Evolutionary conservation across 1,284 basidiomycete genomes (phyloP).

Genomic region (Moniliella sp.): DNA sequence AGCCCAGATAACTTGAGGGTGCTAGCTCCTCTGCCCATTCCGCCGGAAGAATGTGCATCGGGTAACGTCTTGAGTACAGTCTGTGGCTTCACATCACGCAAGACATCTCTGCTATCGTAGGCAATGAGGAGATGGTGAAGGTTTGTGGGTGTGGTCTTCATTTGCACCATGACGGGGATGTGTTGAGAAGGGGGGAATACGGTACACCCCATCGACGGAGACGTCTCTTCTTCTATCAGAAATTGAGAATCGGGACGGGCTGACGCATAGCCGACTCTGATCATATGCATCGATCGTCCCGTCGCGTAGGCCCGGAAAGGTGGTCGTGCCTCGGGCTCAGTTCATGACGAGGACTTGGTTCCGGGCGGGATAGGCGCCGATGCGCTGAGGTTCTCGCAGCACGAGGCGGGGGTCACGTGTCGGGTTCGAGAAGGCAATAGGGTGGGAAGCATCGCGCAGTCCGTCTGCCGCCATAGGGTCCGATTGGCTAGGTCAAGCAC

Average conservation of each 20-base stretch:
- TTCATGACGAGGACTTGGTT: slow-evolving; percentile 40
- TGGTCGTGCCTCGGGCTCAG: slow-evolving; percentile 54
- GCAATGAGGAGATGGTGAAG: slow-evolving; percentile 58
- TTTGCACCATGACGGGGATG: slow-evolving; percentile 24
- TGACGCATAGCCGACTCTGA: slow-evolving; percentile 25
- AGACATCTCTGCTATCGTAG: slow-evolving; percentile 46
- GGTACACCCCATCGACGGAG: slow-evolving; percentile 43
- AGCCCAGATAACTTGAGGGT: slow-evolving; percentile 39
- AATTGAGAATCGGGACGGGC: slow-evolving; percentile 34
- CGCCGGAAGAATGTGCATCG: slow-evolving; percentile 22
- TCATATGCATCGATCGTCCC: slow-evolving; percentile 37
- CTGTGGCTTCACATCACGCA: slow-evolving; percentile 19
- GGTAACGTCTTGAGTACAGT: slow-evolving; percentile 15
- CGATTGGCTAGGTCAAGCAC: slow-evolving; percentile 48
- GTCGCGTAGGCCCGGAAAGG: slow-evolving; percentile 38
- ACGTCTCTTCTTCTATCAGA: slow-evolving; percentile 55
- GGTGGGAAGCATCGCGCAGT: slow-evolving; percentile 6
- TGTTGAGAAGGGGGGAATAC: slow-evolving; percentile 36
- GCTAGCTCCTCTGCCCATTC: slow-evolving; percentile 37
- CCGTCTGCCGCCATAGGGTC: slow-evolving; percentile 15
- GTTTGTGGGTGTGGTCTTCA: slow-evolving; percentile 52
- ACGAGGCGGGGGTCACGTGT: slow-evolving; percentile 17
- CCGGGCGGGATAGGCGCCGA: slow-evolving; percentile 15
- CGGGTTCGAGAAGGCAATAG: slow-evolving; percentile 2
- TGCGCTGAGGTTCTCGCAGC: slow-evolving; percentile 14